A percentile compares a stretch with the other conserved stretches of the same genome.
These are phyloP conservation scores for Cudoniella acicularis DNA, from an alignment of 495 filamentous ascomycete species.

Conservation along the genomic window DNA sequence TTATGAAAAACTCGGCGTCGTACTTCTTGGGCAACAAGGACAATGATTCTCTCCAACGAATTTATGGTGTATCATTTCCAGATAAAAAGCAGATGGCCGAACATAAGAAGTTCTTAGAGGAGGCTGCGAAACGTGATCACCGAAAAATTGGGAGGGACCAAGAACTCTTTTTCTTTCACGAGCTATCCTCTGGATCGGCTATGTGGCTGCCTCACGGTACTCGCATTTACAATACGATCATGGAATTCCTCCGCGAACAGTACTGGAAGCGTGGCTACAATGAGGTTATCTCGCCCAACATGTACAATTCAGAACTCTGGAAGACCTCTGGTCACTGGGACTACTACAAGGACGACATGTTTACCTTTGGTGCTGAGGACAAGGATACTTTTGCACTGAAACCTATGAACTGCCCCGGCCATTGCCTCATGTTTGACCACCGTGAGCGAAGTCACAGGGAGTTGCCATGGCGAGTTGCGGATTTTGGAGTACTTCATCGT, in stretches of 20 bases:
- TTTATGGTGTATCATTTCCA: constrained; percentile 94
- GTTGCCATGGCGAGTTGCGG: constrained; percentile 83
- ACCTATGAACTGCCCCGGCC: constrained; percentile 97
- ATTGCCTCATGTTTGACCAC: constrained; percentile 73
- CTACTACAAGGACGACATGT: constrained; percentile 97
- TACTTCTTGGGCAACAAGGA: constrained; percentile 93
- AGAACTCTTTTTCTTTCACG: constrained; percentile 95
- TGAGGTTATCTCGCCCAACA: constrained; percentile 93
- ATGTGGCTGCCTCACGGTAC: constrained; percentile 94
- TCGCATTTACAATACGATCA: constrained; percentile 85
- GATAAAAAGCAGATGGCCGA: constrained; percentile 92
- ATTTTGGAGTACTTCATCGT: constrained; percentile 92
- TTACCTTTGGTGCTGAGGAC: constrained; percentile 84
- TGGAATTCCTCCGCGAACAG: constrained; percentile 73
- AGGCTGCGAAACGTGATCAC: constrained; percentile 94
- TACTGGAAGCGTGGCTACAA: constrained; percentile 94
- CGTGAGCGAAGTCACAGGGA: constrained; percentile 82
- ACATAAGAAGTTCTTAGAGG: constrained; percentile 88
- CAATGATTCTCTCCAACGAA: constrained; percentile 92
- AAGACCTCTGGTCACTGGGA: constrained; percentile 92
- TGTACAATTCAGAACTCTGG: constrained; percentile 90
- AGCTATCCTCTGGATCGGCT: constrained; percentile 83
- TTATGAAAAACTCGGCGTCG: constrained; percentile 92
- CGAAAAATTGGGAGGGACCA: constrained; percentile 87
- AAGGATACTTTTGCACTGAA: constrained; percentile 86